Evolutionary conservation across 2,329 filamentous ascomycete genomes (phyloP).

Genomic region (Aureobasidium pullulans): DNA sequence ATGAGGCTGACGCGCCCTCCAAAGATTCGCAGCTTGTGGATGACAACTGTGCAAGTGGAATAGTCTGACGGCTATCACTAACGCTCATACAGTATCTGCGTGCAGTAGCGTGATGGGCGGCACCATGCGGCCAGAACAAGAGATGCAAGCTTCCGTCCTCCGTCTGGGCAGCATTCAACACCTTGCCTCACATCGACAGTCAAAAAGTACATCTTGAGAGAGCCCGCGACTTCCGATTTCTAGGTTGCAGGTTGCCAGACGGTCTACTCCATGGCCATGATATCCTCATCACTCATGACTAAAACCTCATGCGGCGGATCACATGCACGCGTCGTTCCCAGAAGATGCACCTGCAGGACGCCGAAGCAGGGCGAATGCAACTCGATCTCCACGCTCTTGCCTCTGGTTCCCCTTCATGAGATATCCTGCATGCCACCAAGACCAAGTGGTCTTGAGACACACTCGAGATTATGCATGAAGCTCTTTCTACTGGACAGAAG

Average conservation of each 20-base stretch:
- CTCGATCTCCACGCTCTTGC: background rate
- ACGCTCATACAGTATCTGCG: background rate
- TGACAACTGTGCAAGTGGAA: too few relatives aligned
- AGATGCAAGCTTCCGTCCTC: background rate
- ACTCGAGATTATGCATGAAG: conserved; percentile 2
- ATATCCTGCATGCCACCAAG: background rate
- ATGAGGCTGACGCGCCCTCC: background rate
- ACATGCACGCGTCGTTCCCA: background rate
- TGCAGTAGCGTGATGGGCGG: background rate
- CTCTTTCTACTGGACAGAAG: background rate
- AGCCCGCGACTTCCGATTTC: background rate
- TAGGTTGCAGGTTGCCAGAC: background rate
- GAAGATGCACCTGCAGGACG: background rate
- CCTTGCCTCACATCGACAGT: background rate
- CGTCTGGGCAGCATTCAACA: background rate
- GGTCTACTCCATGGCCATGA: background rate
- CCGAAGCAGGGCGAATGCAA: background rate
- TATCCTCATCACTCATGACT: background rate
- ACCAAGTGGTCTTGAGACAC: background rate
- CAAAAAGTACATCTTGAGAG: background rate
- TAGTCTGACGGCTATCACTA: too few relatives aligned
- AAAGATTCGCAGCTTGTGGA: too few relatives aligned
- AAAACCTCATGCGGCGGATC: background rate
- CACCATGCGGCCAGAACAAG: background rate
- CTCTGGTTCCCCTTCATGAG: background rate